Evolutionary conservation across 2,329 filamentous ascomycete genomes (phyloP).

Genomic region (Lecanoromycetidae sp.): DNA sequence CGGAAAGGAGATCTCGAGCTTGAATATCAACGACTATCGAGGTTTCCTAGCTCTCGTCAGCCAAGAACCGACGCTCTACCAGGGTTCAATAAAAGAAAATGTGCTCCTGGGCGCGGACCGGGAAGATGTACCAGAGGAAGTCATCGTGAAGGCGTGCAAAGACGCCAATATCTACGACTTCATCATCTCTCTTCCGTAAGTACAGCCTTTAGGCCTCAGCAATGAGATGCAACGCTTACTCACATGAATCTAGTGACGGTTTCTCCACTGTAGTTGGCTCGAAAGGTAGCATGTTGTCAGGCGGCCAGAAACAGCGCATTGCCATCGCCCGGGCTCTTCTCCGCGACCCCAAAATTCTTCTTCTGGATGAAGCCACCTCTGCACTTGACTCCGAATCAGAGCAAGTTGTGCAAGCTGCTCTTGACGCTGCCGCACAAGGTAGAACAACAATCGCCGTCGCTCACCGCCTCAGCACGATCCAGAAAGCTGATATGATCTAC

Average conservation of each 20-base stretch:
- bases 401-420: constrained; percentile 51
- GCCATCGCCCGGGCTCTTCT: constrained; percentile 86
- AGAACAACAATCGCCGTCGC: constrained; percentile 90
- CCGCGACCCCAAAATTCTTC: constrained; percentile 76
- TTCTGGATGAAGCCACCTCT: constrained; percentile 64
- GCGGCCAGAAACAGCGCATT: constrained; percentile 89
- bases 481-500: constrained; percentile 88
- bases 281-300: constrained; percentile 74
- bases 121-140: constrained; percentile 57
- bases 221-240: no score
- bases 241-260: constrained; percentile 43
- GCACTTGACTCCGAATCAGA: constrained; percentile 40
- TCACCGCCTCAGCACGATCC: constrained; percentile 81
- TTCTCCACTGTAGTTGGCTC: constrained; percentile 76
- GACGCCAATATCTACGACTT: constrained; percentile 92
- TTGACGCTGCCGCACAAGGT: constrained; percentile 72
- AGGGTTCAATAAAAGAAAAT: constrained; percentile 83
- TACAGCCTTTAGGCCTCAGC: constrained; percentile 18
- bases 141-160: constrained; percentile 65
- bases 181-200: constrained; percentile 63
- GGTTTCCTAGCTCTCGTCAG: constrained; percentile 74
- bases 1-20: constrained; percentile 62
- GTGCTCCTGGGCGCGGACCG: constrained; percentile 64
- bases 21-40: constrained; percentile 81
- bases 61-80: constrained; percentile 89